Evolutionary conservation across 768 basidiomycete genomes (phyloP), one percentile per base, ranked within the genome.

Genomic region (Pleurotus eryngii): DNA sequence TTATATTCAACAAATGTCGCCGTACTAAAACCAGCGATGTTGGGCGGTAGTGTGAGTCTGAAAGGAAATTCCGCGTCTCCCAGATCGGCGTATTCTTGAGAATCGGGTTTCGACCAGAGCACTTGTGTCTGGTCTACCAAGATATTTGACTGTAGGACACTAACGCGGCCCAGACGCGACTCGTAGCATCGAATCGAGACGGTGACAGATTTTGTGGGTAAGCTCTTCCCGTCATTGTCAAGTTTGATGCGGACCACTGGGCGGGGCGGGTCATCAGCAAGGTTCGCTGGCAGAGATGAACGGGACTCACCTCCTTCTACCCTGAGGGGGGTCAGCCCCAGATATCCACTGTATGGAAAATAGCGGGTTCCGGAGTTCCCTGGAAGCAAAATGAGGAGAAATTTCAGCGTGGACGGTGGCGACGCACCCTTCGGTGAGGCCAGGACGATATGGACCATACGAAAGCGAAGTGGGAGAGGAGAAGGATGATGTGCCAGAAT

Each of bases 141-240:
- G 27, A 89, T 61, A 54, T 87, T 89, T 37, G 85, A 82, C 45
- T 82, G 81, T 22, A 77, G 60, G 14, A 79, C 70, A 54, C 82
- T 82, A 56, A 85, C 72, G 60, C 83, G 84, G 58, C 82, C 82
- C 50, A 85, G 70, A 30, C 90, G 83, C 42, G 86, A 78, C 75
- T 94, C 91, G 68, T 92, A 92, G 71, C 91, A 94, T 45, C 90
- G 82, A 45, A 94, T 81, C n/a, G 85, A 81, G 63, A 96, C 77
- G 50, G 81, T 78, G 63, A 92, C 72, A 40, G 84, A 82, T 63
- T 80, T 85, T 62, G 86, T 85, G 8, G 75, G 82, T 55, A 95
- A 76, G 15, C 77, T 80, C 67, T 85, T 89, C 24, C 74, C 74
- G 72, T 92, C 91, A 17, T 81, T 79, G 63, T 92, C 90, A 54